phyloP scores from a whole-genome alignment of 768 basidiomycete species.

The Hydnomerulius pinastri region DNA sequence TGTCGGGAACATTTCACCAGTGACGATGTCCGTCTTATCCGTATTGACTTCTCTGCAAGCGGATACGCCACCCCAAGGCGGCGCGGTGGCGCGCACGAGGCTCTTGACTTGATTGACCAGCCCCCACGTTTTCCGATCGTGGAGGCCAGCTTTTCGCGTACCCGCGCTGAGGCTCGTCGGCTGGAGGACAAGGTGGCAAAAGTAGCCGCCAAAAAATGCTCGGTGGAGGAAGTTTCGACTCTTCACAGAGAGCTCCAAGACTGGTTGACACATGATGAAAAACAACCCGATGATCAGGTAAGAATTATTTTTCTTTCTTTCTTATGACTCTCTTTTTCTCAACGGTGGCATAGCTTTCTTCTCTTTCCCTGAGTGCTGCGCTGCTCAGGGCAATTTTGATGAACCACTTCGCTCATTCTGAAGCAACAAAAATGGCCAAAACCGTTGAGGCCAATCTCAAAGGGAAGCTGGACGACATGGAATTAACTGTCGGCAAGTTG shows the following conservation, averaged over 20 bases:
- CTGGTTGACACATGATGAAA: conserved; percentile 66
- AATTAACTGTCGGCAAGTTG: conserved; percentile 56
- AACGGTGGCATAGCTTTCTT: conserved; percentile 48
- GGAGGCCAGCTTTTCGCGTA: conserved; percentile 42
- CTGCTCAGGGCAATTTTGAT: conserved; percentile 81
- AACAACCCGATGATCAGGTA: conserved; percentile 62
- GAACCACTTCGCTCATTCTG: conserved; percentile 80
- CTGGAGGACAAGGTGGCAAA: conserved; percentile 78
- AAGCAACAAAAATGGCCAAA: conserved; percentile 70
- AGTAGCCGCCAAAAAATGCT: conserved; percentile 83
- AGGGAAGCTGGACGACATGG: conserved; percentile 65
- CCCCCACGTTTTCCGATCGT: conserved; percentile 50
- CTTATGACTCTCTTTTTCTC: conserved; percentile 11
- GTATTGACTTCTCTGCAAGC: conserved; percentile 71
- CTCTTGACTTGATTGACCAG: conserved; percentile 40
- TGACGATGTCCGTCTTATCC: conserved; percentile 73
- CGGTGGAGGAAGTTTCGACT: conserved; percentile 79
- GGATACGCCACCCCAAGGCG: conserved; percentile 71
- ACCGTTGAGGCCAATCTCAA: conserved; percentile 60
- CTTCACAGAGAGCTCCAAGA: conserved; percentile 79
- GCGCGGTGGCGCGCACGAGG: conserved; percentile 51
- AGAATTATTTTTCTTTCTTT: conserved; percentile 31
- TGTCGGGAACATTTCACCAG: conserved; percentile 75
- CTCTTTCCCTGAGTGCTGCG: conserved; percentile 74
- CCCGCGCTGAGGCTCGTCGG: conserved; percentile 58